phyloP scores from a whole-genome alignment of 169 alveolate genomes.

The Plasmodium gonderi region DNA sequence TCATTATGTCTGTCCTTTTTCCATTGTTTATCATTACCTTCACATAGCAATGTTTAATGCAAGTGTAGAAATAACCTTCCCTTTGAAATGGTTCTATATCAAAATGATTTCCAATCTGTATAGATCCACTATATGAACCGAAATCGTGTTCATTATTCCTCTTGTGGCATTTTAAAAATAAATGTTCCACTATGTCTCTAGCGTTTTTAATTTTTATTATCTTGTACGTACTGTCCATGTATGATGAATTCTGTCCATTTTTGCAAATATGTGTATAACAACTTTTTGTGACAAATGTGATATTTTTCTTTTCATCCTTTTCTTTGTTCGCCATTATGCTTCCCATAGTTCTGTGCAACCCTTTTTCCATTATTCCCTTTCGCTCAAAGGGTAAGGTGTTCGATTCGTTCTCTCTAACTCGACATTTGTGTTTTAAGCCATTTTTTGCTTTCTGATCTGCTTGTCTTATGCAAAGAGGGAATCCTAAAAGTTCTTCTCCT shows the following conservation, averaged over 20 bases:
- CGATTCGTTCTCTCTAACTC: no score
- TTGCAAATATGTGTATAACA: neutral
- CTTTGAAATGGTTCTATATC: no score
- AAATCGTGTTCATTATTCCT: neutral
- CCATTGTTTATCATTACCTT: neutral
- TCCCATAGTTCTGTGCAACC: no score
- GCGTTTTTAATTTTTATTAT: neutral
- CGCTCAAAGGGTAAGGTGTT: no score
- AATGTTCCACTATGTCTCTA: neutral
- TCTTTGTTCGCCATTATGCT: no score
- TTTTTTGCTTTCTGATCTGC: no score
- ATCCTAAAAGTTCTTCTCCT: no score
- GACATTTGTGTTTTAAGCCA: no score
- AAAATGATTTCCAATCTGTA: neutral
- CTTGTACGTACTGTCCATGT: neutral
- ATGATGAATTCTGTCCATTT: neutral
- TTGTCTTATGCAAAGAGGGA: no score
- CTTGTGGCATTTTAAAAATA: neutral
- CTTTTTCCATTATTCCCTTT: no score
- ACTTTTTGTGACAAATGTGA: neutral
- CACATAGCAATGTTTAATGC: neutral
- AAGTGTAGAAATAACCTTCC: neutral
- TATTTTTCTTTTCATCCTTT: neutral
- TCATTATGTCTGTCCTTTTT: neutral
- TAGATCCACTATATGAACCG: neutral